phyloP scores from a whole-genome alignment of 2,329 filamentous ascomycete species.

The Gremmenia infestans region DNA sequence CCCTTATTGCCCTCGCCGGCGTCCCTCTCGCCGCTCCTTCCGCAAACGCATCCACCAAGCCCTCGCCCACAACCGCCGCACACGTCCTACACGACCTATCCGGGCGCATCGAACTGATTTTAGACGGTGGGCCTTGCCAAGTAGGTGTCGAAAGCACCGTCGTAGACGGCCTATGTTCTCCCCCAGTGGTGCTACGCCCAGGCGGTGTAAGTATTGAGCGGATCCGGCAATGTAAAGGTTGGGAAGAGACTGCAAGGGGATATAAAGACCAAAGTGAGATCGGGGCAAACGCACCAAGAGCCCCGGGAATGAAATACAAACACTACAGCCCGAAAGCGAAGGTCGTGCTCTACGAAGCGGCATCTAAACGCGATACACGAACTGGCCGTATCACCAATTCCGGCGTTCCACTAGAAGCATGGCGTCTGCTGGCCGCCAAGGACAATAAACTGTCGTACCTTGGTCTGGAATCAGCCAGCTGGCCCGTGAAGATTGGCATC shows the following conservation, averaged over 20 bases:
- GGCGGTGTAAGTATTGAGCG: constrained; percentile 83
- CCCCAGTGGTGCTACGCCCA: constrained; percentile 78
- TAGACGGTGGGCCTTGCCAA: constrained; percentile 81
- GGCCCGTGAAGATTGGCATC: constrained; percentile 31
- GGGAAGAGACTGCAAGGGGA: constrained; percentile 71
- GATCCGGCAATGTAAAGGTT: constrained; percentile 67
- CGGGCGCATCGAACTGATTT: constrained; percentile 76
- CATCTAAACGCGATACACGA: constrained; percentile 23
- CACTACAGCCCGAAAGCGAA: constrained; percentile 91
- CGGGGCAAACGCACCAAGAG: constrained; percentile 64
- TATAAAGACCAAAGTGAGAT: constrained; percentile 73
- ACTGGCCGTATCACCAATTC: neutral
- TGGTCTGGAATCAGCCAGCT: constrained; percentile 6
- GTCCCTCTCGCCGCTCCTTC: constrained; percentile 85
- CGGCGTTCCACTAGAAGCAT: constrained; percentile 6
- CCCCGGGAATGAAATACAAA: constrained; percentile 98
- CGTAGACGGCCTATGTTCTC: constrained; percentile 78
- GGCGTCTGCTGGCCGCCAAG: constrained; percentile 9
- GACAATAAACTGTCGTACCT: constrained; percentile 4
- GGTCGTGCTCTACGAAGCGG: constrained; percentile 74
- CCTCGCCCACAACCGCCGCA: constrained; percentile 83
- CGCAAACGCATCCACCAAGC: constrained; percentile 89
- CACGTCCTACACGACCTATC: constrained; percentile 84
- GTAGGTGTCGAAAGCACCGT: constrained; percentile 97
- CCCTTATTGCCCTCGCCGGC: constrained; percentile 75